These are phyloP conservation scores for Gymnopilus junonius DNA, from an alignment of 768 basidiomycete species.

Conservation along the genomic window DNA sequence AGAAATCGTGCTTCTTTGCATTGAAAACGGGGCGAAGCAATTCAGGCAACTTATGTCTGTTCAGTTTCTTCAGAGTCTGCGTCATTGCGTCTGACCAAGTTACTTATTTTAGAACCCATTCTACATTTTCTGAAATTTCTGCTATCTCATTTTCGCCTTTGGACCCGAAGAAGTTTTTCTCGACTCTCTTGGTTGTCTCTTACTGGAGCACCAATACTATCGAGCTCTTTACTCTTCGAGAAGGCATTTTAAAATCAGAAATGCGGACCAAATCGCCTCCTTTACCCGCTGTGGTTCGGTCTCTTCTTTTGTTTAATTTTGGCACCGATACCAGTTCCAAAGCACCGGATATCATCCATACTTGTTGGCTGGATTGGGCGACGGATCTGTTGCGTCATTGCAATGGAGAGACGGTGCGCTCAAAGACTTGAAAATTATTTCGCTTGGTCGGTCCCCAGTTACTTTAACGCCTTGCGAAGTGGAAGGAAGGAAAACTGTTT, in stretches of 20 bases:
- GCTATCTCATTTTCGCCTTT: slow-evolving; percentile 68
- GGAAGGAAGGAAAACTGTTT: slow-evolving; percentile 58
- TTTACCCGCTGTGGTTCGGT: slow-evolving; percentile 50
- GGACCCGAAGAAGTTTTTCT: slow-evolving; percentile 48
- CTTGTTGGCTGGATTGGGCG: slow-evolving; percentile 73
- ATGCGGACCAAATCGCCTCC: slow-evolving; percentile 32
- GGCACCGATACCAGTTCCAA: slow-evolving; percentile 39
- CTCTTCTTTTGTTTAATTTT: slow-evolving; percentile 62
- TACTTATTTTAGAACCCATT: slow-evolving; percentile 7
- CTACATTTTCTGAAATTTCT: slow-evolving; percentile 57
- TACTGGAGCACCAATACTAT: slow-evolving; percentile 78
- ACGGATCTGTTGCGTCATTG: slow-evolving; percentile 72
- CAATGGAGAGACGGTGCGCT: slow-evolving; percentile 48
- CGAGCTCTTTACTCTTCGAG: slow-evolving; percentile 49
- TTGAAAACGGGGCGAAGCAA: slow-evolving; percentile 39
- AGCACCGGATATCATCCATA: slow-evolving; percentile 47
- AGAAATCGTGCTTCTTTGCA: slow-evolving; percentile 51
- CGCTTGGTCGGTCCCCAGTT: slow-evolving; percentile 72
- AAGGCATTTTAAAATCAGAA: slow-evolving; percentile 28
- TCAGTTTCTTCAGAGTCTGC: not conserved
- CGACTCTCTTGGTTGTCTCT: slow-evolving; percentile 60
- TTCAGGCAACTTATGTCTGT: slow-evolving; percentile 25
- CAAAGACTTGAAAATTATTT: slow-evolving; percentile 58
- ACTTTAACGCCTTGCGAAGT: slow-evolving; percentile 57
- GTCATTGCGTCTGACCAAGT: not conserved